Base-by-base conservation (phyloP, 78 protist genomes). In the Fonticula alba region DNA sequence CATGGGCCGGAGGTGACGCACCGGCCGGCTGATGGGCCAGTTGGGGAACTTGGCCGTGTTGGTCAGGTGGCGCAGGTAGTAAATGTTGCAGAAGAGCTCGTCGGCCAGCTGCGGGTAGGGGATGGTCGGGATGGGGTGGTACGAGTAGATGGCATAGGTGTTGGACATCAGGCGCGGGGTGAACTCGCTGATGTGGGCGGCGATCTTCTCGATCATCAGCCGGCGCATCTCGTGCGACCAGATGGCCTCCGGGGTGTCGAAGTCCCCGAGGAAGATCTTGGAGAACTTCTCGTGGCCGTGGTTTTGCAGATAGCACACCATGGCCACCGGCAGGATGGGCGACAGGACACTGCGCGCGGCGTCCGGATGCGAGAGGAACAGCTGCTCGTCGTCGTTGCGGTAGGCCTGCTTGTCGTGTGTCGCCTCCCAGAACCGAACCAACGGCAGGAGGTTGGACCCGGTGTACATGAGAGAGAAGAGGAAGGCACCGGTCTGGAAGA, bases 181-280 rank as follows among this genome's bases (percentile, higher is more conserved):
- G 66, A 84, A 75, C 10, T 79, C 74, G 6, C 70, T 60, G 29
- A 85, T n/a, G 64, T 85, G 91, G 27, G 69, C 50, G 36, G 85
- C 81, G 2, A 85, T 83, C 78, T 86, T 74, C 26, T 82, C 79
- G 37, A 83, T 62, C 76, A 83, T 60, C 17, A 41, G 14, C 49
- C 68, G 72, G 57, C 91, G 75, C 91, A 85, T 85, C 31, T 68
- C 64, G 9, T 47, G 38, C 37, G 61, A 66, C 87, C 87, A 84
- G 27, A 83, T 83, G 54, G 80, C 69, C 40, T 77, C 90, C 15
- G 92, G 92, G 31, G 71, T 82, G 47, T 85, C 92, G 33, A 69
- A 80, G 20, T 85, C 82, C 3, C 84, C 81, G 7, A 85, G 67
- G 71, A 83, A 79, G 32, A 70, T 55, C 19, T 75, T 66, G 10